A percentile compares a stretch with the other conserved stretches of the same genome.
Evolutionary conservation across 192 early-diverging fungal species (phyloP).

Genomic region (Rhizophagus sp.): DNA sequence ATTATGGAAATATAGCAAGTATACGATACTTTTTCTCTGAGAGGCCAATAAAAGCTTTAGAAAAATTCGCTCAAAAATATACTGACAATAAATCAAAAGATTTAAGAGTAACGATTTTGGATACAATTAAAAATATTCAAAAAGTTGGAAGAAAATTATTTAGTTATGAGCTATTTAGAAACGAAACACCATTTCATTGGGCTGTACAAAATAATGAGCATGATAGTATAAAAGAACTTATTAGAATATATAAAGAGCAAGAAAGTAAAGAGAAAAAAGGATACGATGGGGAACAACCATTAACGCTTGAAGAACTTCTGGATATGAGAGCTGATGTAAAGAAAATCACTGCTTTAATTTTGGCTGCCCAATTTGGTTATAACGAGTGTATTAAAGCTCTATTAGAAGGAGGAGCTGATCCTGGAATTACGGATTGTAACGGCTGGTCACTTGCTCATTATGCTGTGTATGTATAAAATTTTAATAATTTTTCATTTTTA

Average conservation of each 20-base stretch:
- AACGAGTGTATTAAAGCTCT: neutral
- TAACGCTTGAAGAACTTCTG: neutral
- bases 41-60: conserved; percentile 3
- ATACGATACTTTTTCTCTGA: conserved; percentile 3
- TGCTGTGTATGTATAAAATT: conserved; percentile 1
- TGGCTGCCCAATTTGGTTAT: neutral
- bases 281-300: no score
- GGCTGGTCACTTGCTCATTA: conserved; percentile 4
- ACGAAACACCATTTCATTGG: conserved; percentile 25
- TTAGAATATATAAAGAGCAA: neutral
- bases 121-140: neutral
- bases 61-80: neutral
- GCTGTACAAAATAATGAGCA: conserved; percentile 8
- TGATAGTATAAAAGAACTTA: neutral
- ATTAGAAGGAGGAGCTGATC: conserved; percentile 20
- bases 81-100: neutral
- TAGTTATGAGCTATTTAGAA: neutral
- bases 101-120: neutral
- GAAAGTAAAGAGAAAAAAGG: neutral
- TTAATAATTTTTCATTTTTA: no score
- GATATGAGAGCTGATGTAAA: neutral
- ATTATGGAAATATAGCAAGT: neutral
- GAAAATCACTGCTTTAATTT: neutral
- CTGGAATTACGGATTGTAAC: neutral
- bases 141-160: conserved; percentile 13